These are phyloP conservation scores for Amanita subjunquillea DNA, from an alignment of 768 basidiomycete genomes.

Conservation along the genomic window DNA sequence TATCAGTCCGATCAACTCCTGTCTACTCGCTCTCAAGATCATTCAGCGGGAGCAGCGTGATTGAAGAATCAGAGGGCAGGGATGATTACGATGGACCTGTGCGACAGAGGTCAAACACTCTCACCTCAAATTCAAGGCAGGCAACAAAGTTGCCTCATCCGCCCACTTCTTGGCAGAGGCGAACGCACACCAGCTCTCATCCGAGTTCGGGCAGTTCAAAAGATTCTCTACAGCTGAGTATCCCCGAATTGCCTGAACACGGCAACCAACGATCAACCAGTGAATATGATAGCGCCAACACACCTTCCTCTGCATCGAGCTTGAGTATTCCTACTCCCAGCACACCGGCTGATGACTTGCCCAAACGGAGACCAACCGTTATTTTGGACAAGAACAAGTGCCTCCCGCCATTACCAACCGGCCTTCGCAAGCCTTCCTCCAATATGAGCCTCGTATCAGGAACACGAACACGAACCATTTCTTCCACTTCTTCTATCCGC, in stretches of 20 bases:
- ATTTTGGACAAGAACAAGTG: conserved; percentile 23
- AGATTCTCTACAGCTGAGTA: conserved; percentile 15
- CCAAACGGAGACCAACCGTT: conserved; percentile 6
- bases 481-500: conserved; percentile 4
- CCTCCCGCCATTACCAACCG: conserved; percentile 21
- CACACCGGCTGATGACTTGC: conserved; percentile 21
- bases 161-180: conserved; percentile 16
- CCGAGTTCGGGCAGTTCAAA: conserved; percentile 22
- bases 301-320: conserved; percentile 24
- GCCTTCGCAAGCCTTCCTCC: conserved; percentile 8
- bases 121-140: conserved; percentile 1
- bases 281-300: conserved; percentile 11
- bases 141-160: conserved; percentile 8
- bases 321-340: conserved; percentile 23
- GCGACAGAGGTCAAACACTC: conserved; percentile 4
- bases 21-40: conserved; percentile 23
- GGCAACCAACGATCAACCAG: conserved; percentile 5
- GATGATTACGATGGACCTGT: conserved; percentile 6
- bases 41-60: conserved; percentile 20
- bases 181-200: conserved; percentile 6
- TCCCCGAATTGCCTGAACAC: conserved; percentile 9
- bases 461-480: conserved; percentile 2
- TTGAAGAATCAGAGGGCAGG: conserved; percentile 9
- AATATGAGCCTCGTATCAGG: conserved; percentile 4
- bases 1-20: conserved; percentile 17